phyloP scores from a whole-genome alignment of 805 yeast genomes.

The Candida adriatica region DNA sequence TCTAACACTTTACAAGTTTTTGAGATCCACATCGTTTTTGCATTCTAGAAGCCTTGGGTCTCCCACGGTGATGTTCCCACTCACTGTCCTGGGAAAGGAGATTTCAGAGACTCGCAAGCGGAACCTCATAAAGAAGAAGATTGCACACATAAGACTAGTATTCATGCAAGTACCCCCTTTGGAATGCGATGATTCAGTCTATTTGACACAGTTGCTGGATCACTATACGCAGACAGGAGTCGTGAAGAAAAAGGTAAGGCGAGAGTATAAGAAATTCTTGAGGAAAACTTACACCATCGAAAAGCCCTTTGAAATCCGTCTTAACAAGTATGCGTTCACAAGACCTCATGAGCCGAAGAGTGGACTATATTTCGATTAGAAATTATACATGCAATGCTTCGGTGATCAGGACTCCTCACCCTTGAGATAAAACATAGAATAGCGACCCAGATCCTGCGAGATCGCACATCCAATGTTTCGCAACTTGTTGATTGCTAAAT shows the following conservation, averaged over 20 bases:
- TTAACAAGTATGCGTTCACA: slow-evolving; percentile 18
- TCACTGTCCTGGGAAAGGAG: slow-evolving; percentile 16
- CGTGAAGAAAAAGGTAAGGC: slow-evolving; percentile 4
- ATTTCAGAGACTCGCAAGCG: slow-evolving; percentile 14
- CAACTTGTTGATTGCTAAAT: slow-evolving; percentile 24
- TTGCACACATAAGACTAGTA: slow-evolving; percentile 14
- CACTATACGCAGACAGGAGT: background rate
- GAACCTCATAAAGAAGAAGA: slow-evolving; percentile 18
- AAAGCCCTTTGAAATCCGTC: slow-evolving; percentile 6
- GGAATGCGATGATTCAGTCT: slow-evolving; percentile 10
- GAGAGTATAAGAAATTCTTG: slow-evolving; percentile 21
- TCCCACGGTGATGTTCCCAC: slow-evolving; percentile 16
- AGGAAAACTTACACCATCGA: slow-evolving; percentile 17
- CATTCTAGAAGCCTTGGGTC: slow-evolving; percentile 16
- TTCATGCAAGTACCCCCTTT: slow-evolving; percentile 18
- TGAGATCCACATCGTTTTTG: slow-evolving; percentile 5
- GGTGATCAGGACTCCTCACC: slow-evolving; percentile 1
- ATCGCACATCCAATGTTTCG: slow-evolving; percentile 30
- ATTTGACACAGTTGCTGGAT: slow-evolving; percentile 14
- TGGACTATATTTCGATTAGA: slow-evolving; percentile 5
- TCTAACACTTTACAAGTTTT: slow-evolving; percentile 14
- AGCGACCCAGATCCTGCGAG: slow-evolving; percentile 28
- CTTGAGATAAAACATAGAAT: slow-evolving; percentile 6
- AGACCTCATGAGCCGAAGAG: slow-evolving; percentile 5
- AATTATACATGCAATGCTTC: background rate